phyloP scores from a whole-genome alignment of 495 filamentous ascomycete genomes.

The Xylaria nigripes region DNA sequence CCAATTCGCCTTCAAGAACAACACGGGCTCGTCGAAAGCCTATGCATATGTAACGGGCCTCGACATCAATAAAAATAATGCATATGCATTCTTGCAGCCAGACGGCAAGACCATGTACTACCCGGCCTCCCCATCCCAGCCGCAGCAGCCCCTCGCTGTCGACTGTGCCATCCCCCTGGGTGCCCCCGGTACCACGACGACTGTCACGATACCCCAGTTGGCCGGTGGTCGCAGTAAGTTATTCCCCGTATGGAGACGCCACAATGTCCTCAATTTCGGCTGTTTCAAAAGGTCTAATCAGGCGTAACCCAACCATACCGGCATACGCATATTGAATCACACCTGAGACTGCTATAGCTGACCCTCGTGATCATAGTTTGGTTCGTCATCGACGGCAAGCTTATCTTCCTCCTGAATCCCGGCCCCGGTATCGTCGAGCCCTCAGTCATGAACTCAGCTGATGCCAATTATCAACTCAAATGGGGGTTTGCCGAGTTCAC shows the following conservation, averaged over 20 bases:
- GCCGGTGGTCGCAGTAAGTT: conserved; percentile 47
- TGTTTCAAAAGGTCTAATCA: no score
- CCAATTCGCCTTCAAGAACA: conserved; percentile 55
- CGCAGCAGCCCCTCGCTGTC: conserved; percentile 32
- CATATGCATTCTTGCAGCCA: conserved; percentile 52
- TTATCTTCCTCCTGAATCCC: conserved; percentile 65
- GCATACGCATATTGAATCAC: no score
- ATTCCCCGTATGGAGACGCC: neutral
- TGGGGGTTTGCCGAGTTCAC: conserved; percentile 75
- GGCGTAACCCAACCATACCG: no score
- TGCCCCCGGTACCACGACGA: conserved; percentile 47
- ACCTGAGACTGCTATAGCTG: neutral
- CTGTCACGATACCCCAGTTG: conserved; percentile 57
- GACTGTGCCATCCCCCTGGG: conserved; percentile 59
- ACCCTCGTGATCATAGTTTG: conserved; percentile 35
- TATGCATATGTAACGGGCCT: conserved; percentile 66
- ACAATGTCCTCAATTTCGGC: no score
- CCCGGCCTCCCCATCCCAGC: conserved; percentile 22
- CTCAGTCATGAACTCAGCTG: conserved; percentile 53
- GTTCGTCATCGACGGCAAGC: conserved; percentile 51
- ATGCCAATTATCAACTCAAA: conserved; percentile 54
- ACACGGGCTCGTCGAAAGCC: conserved; percentile 49
- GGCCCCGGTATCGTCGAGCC: conserved; percentile 64
- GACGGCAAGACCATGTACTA: conserved; percentile 40
- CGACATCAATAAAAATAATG: conserved; percentile 52